A percentile compares a stretch with the other conserved stretches of the same genome.
These are phyloP conservation scores for Fusarium solani-melongenae DNA, from an alignment of 2,329 filamentous ascomycete genomes.

Conservation along the genomic window DNA sequence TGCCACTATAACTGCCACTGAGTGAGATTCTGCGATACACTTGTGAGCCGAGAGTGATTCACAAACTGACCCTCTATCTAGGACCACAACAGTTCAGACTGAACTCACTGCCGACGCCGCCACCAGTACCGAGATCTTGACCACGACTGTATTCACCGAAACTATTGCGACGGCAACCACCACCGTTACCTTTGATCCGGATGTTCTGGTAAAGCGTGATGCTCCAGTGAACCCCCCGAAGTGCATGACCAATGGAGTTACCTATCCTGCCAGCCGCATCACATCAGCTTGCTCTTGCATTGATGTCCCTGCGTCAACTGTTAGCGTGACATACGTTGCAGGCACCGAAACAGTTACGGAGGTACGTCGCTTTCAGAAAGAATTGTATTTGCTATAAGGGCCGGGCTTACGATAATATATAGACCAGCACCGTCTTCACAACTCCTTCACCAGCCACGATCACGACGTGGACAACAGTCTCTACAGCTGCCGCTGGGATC, in stretches of 20 bases:
- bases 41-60: background rate
- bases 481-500: slow-evolving; percentile 10
- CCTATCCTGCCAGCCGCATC: slow-evolving; percentile 38
- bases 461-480: slow-evolving; percentile 17
- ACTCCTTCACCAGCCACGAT: slow-evolving; percentile 8
- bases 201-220: slow-evolving; percentile 12
- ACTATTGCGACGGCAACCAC: slow-evolving; percentile 34
- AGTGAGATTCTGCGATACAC: background rate
- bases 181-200: slow-evolving; percentile 22
- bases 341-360: slow-evolving; percentile 14
- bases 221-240: slow-evolving; percentile 16
- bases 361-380: background rate
- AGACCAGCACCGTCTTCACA: slow-evolving; percentile 5
- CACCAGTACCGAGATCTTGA: slow-evolving; percentile 17
- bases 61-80: background rate
- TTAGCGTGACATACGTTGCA: slow-evolving; percentile 12
- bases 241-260: slow-evolving; percentile 38
- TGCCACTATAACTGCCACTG: slow-evolving; percentile 23
- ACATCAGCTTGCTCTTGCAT: slow-evolving; percentile 41
- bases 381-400: background rate
- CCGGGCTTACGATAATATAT: background rate
- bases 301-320: slow-evolving; percentile 30
- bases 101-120: slow-evolving; percentile 14
- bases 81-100: slow-evolving; percentile 22
- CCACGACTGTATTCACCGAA: slow-evolving; percentile 32